phyloP scores from a whole-genome alignment of 305 asterid genomes.

The Ilex paraguariensis region DNA sequence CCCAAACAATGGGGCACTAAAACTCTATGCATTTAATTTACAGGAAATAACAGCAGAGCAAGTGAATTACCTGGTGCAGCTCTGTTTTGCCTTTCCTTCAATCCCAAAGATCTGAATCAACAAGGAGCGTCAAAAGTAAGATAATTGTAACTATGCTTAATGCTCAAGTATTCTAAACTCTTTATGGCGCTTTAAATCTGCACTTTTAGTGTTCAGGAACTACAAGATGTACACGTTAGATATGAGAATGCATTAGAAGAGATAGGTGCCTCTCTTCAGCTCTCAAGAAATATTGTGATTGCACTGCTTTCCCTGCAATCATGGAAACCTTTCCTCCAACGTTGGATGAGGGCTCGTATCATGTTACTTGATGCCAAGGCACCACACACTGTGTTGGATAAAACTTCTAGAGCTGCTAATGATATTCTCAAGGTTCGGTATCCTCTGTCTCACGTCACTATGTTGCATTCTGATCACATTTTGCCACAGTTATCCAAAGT shows the following conservation, averaged over 20 bases:
- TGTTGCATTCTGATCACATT: constrained; percentile 6
- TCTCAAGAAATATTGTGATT: constrained; percentile 74
- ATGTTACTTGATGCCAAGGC: constrained; percentile 54
- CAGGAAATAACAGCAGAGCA: constrained; percentile 54
- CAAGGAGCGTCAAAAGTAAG: constrained; percentile 59
- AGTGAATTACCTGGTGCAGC: constrained; percentile 92
- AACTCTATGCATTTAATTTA: constrained; percentile 21
- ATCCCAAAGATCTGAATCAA: constrained; percentile 45
- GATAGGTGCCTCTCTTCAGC: constrained; percentile 73
- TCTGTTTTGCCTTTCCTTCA: constrained; percentile 53
- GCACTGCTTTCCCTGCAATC: constrained; percentile 88
- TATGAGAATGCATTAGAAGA: constrained; percentile 67
- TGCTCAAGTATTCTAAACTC: constrained; percentile 7
- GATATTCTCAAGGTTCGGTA: constrained; percentile 71
- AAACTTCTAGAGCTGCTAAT: constrained; percentile 64
- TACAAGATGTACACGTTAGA: constrained; percentile 53
- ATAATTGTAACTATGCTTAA: constrained; percentile 14
- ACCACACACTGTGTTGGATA: constrained; percentile 50
- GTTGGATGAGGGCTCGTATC: constrained; percentile 83
- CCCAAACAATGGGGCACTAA: constrained; percentile 12
- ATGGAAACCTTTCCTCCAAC: constrained; percentile 91
- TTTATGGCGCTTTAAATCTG: constrained; percentile 14
- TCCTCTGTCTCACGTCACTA: constrained; percentile 10
- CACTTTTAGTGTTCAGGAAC: constrained; percentile 31
- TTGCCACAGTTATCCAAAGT: neutral